phyloP scores from a whole-genome alignment of 345 rosid genomes.

The Psidium guajava region DNA sequence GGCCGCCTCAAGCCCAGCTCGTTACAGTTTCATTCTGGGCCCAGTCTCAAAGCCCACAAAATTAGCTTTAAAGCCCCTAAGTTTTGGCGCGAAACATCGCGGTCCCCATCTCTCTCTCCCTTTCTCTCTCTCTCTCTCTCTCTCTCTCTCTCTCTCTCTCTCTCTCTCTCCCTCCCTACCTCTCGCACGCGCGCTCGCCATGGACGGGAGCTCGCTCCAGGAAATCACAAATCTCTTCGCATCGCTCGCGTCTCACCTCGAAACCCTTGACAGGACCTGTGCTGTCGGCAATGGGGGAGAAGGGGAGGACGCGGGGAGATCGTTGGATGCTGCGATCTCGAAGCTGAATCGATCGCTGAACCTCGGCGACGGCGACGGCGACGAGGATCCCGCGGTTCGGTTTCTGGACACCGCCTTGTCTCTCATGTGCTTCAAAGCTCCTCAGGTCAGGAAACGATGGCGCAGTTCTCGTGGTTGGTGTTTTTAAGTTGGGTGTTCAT shows the following conservation, averaged over 20 bases:
- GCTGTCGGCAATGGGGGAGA: not conserved
- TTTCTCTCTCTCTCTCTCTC: not conserved
- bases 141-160: not conserved
- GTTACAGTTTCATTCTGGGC: not conserved
- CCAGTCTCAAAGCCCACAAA: not conserved
- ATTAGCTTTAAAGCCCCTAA: not conserved
- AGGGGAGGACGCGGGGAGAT: conserved; percentile 9
- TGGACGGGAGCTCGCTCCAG: conserved; percentile 4
- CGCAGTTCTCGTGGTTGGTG: not conserved
- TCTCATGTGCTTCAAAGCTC: conserved; percentile 59
- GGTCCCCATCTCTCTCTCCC: not conserved
- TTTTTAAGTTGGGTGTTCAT: not conserved
- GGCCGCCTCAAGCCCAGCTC: not conserved
- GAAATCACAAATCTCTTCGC: conserved; percentile 38
- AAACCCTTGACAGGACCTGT: not conserved
- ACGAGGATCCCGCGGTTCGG: conserved; percentile 22
- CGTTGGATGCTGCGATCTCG: conserved; percentile 37
- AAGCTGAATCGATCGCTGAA: conserved; percentile 45
- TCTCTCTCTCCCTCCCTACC: not conserved
- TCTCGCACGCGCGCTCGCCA: not conserved
- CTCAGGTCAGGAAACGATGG: conserved; percentile 29
- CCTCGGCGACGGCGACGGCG: conserved; percentile 8
- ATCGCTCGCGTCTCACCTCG: conserved; percentile 29
- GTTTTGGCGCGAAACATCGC: not conserved
- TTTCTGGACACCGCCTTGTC: conserved; percentile 59